A percentile compares a stretch with the other conserved stretches of the same genome.
These are phyloP conservation scores for Musa balbisiana DNA, from an alignment of 202 grass and related monocot genomes.

Conservation along the genomic window DNA sequence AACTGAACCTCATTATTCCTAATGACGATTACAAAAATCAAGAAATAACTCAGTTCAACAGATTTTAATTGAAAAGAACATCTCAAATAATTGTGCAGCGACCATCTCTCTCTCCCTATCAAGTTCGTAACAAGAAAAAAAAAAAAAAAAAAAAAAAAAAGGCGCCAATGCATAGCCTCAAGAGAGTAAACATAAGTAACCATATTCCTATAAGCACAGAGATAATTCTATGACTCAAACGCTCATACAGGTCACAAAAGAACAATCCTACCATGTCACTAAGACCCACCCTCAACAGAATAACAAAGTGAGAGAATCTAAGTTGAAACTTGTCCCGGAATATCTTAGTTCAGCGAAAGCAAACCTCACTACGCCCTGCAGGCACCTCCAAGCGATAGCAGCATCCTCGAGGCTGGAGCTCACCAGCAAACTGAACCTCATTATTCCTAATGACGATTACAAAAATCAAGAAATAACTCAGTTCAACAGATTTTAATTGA, in stretches of 20 bases:
- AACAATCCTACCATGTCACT: no score
- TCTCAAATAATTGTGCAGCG: background rate
- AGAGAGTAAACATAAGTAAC: no score
- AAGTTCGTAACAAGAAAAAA: background rate
- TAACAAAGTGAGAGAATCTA: background rate
- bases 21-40: slow-evolving; percentile 6
- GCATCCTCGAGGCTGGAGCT: slow-evolving; percentile 70
- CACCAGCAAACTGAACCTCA: slow-evolving; percentile 85
- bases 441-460: slow-evolving; percentile 50
- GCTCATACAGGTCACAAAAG: no score
- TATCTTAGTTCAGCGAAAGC: background rate
- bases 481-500: background rate
- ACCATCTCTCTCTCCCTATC: background rate
- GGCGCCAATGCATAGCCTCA: no score
- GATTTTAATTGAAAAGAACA: background rate
- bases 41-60: slow-evolving; percentile 1
- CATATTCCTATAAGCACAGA: no score
- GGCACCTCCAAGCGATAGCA: slow-evolving; percentile 55
- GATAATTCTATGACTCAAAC: no score
- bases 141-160: background rate
- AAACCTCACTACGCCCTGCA: slow-evolving; percentile 44
- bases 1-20: slow-evolving; percentile 96
- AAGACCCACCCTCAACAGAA: no score
- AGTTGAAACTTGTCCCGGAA: no score
- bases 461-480: slow-evolving; percentile 16